Evolutionary conservation across 129 eudicot species (phyloP).

Genomic region (Daucus carota): DH1_v3.0 NC_030389.2:4124001-4124500

Average conservation of each 20-base stretch:
- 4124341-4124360: slow-evolving; percentile 65
- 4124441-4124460: slow-evolving; percentile 86
- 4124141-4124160: background rate
- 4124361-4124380: slow-evolving; percentile 79
- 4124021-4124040: background rate
- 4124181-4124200: slow-evolving; percentile 33
- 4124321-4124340: slow-evolving; percentile 90
- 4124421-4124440: slow-evolving; percentile 64
- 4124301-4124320: slow-evolving; percentile 95
- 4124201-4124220: slow-evolving; percentile 59
- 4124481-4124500: slow-evolving; percentile 69
- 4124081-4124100: background rate
- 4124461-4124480: slow-evolving; percentile 77
- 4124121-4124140: background rate
- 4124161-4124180: slow-evolving; percentile 5
- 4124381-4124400: slow-evolving; percentile 92
- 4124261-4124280: slow-evolving; percentile 85
- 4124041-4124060: slow-evolving; percentile 1
- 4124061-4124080: slow-evolving; percentile 39
- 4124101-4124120: background rate
- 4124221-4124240: slow-evolving; percentile 60
- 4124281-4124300: slow-evolving; percentile 80
- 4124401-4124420: slow-evolving; percentile 48
- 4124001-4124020: background rate
- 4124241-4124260: slow-evolving; percentile 54